Conservation (phyloP, 306 rosid species). For the Leucaena leucocephala region DNA sequence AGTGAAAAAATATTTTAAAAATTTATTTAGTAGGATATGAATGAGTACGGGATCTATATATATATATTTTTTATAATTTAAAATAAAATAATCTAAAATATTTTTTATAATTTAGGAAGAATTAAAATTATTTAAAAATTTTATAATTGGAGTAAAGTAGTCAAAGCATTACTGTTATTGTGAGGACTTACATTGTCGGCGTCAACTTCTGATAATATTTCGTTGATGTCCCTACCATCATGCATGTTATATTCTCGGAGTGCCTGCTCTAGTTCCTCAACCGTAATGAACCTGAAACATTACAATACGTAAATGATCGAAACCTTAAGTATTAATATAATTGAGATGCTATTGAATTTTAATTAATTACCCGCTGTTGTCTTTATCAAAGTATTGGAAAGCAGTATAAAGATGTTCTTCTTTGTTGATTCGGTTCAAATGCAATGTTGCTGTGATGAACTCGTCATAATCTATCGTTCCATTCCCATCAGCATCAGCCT, state of each 20-base stretch:
- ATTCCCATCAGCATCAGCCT: conserved; percentile 99
- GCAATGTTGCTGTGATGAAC: conserved; percentile 98
- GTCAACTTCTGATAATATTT: conserved; percentile 84
- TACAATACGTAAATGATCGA: too few species aligned
- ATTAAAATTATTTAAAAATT: too few species aligned
- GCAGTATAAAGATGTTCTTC: conserved; percentile 98
- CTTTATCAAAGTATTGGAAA: conserved; percentile 92
- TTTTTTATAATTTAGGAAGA: too few species aligned
- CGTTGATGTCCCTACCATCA: conserved; percentile 83
- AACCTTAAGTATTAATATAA: too few species aligned
- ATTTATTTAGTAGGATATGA: too few species aligned
- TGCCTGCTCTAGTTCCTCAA: conserved; percentile 93
- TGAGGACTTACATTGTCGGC: conserved; percentile 72
- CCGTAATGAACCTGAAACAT: conserved; percentile 67
- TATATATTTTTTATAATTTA: too few species aligned
- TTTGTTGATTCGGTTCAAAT: conserved; percentile 88
- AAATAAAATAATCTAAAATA: too few species aligned
- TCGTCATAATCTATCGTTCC: conserved; percentile 95
- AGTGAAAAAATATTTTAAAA: too few species aligned
- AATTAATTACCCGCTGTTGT: conserved; percentile 80
- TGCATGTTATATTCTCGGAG: conserved; percentile 84
- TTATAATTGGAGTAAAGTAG: too few species aligned
- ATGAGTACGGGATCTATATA: too few species aligned
- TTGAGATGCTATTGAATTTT: not conserved
- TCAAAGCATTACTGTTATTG: too few species aligned